A percentile compares a stretch with the other conserved stretches of the same genome.
Evolutionary conservation across 2,329 filamentous ascomycete species (phyloP).

Genomic region (Epichloe bromicola): DNA sequence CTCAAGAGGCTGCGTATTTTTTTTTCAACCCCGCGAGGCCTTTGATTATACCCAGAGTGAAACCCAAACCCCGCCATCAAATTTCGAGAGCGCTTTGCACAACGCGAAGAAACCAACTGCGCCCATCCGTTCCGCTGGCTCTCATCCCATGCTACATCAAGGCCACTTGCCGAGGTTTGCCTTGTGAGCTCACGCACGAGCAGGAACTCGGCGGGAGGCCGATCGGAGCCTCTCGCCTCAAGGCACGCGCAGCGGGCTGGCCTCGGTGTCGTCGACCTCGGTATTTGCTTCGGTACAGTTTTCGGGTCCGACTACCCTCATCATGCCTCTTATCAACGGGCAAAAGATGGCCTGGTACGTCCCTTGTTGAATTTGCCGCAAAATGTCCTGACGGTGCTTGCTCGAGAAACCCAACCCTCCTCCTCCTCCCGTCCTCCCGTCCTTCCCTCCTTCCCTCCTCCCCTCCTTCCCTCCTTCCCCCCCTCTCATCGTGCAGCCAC

Average conservation of each 20-base stretch:
- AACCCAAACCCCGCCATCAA: neutral
- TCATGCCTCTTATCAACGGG: constrained; percentile 57
- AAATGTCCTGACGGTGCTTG: neutral
- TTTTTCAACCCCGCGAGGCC: too few species aligned
- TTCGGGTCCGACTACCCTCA: constrained; percentile 10
- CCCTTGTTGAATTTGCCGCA: neutral
- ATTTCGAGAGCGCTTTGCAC: neutral
- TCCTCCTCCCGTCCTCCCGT: neutral
- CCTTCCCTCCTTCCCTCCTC: neutral
- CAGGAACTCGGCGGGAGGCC: neutral
- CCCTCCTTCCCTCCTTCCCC: neutral
- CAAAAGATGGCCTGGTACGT: constrained; percentile 64
- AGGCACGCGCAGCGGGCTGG: neutral
- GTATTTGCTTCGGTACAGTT: neutral
- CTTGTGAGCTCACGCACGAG: neutral
- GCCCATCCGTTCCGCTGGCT: too few species aligned
- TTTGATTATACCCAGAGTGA: too few species aligned
- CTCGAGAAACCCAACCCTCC: neutral
- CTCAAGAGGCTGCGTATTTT: too few species aligned
- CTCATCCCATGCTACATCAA: neutral
- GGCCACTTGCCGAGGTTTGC: neutral
- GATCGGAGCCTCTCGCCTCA: neutral
- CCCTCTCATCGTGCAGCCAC: neutral
- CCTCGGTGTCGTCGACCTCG: neutral
- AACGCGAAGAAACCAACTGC: too few species aligned